These are phyloP conservation scores for Zasmidium citrigriseum DNA, from an alignment of 2,329 filamentous ascomycete species.

Conservation along the genomic window DNA sequence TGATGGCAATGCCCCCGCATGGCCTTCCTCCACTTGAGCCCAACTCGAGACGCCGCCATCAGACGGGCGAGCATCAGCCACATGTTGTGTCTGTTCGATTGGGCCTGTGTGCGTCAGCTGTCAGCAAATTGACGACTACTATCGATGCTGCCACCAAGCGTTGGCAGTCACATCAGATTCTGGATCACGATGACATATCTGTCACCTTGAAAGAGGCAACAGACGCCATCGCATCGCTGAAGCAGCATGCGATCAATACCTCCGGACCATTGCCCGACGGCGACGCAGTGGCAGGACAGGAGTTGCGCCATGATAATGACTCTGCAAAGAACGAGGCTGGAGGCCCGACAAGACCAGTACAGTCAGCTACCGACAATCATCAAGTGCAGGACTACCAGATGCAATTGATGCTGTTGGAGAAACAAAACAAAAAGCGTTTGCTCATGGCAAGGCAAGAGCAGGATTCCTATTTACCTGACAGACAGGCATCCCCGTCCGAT, in stretches of 20 bases:
- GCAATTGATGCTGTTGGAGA: conserved; percentile 80
- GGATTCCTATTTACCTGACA: too few relatives aligned
- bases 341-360: too few relatives aligned
- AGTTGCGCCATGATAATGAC: too few relatives aligned
- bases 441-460: conserved; percentile 81
- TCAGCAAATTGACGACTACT: conserved; percentile 1
- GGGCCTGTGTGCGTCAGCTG: conserved; percentile 2
- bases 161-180: conserved; percentile 2
- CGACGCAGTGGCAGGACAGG: too few relatives aligned
- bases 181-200: conserved; percentile 3
- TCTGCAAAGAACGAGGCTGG: too few relatives aligned
- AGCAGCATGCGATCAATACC: too few relatives aligned
- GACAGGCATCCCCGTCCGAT: too few relatives aligned
- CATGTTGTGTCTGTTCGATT: background rate
- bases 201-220: too few relatives aligned
- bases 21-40: background rate
- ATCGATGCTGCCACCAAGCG: conserved; percentile 8
- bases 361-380: too few relatives aligned
- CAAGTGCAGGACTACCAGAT: conserved; percentile 87
- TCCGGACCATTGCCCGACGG: too few relatives aligned
- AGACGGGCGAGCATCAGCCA: background rate
- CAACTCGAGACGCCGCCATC: background rate
- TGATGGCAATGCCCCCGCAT: background rate
- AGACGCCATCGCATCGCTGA: too few relatives aligned
- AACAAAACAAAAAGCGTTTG: conserved; percentile 80